phyloP scores from a whole-genome alignment of 371 early-diverging fungal genomes.

The Fennellomyces sp. region DNA sequence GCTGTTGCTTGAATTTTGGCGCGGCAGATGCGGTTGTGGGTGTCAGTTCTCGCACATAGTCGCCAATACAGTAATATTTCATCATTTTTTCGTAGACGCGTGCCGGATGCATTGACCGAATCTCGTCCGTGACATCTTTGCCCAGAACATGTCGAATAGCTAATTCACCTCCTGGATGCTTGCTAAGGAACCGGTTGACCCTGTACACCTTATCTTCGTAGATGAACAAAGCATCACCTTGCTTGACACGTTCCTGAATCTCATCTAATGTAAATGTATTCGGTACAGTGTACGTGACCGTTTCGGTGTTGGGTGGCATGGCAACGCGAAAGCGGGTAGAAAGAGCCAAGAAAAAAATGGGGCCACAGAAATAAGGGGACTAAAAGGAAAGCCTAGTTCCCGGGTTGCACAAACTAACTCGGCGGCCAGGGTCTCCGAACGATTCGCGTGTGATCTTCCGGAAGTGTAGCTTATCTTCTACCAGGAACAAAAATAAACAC shows the following conservation, averaged over 20 bases:
- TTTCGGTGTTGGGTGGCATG: constrained; percentile 43
- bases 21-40: not conserved
- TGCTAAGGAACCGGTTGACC: constrained; percentile 77
- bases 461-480: no score
- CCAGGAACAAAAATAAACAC: no score
- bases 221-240: constrained; percentile 74
- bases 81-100: constrained; percentile 76
- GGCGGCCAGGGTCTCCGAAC: no score
- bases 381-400: not conserved
- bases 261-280: constrained; percentile 36
- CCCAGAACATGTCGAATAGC: constrained; percentile 86
- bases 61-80: constrained; percentile 76
- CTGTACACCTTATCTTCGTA: constrained; percentile 85
- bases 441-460: no score
- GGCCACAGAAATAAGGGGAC: not conserved
- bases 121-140: constrained; percentile 91
- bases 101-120: constrained; percentile 86
- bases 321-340: not conserved
- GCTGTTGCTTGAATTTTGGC: not conserved
- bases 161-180: constrained; percentile 93
- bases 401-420: not conserved
- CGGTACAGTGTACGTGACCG: constrained; percentile 10
- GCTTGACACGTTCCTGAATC: constrained; percentile 48
- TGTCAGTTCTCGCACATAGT: constrained; percentile 39
- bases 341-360: constrained; percentile 2